Base-by-base conservation (phyloP, 208 protist genomes). In the Leishmania gerbilli region DNA sequence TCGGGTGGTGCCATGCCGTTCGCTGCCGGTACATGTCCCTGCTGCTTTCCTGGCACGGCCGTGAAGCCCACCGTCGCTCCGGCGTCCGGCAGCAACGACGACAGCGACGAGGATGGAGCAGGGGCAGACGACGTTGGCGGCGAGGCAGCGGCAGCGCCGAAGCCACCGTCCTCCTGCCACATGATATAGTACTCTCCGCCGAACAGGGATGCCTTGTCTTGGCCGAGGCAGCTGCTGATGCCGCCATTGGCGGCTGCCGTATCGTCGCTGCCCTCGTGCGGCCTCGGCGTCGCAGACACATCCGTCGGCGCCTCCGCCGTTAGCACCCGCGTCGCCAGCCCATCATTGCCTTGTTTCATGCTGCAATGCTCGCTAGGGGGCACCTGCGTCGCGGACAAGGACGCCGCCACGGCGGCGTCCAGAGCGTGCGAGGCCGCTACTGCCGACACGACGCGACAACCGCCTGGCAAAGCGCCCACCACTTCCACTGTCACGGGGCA, bases 401-500 rank as follows among this genome's bases (percentile, higher is more conserved):
- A 11, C 19, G n/a, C 71, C 47, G n/a, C 27, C 71, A 1, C 1
- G n/a, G n/a, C 17, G 71, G 24, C 58, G 71, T 79, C 45, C 56
- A 67, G 27, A 24, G 76, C 62, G 24, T 15, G 74, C 55, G 53
- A 60, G 74, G 58, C 55, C 55, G 24, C 56, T 67, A 8, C 71
- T 8, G 34, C 31, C n/a, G 72, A 53, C 53, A 58, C 67, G 47
- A 86, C 42, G 9, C 65, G 83, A n/a, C 42, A 81, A 31, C 69
- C 42, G n/a, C 47, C 79, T n/a, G 78, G 83, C 49, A 87, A 56
- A 51, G 77, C 83, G 1, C 83, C 77, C 21, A 83, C 79, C n/a
- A 87, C 34, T 69, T 88, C 78, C 15, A 91, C 65, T 21, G 88
- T 89, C 42, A 91, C 65, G n/a, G 88, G 88, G 40, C 85, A 81